phyloP scores from a whole-genome alignment of 176 grass and related monocot species.

The Canna indica region DNA sequence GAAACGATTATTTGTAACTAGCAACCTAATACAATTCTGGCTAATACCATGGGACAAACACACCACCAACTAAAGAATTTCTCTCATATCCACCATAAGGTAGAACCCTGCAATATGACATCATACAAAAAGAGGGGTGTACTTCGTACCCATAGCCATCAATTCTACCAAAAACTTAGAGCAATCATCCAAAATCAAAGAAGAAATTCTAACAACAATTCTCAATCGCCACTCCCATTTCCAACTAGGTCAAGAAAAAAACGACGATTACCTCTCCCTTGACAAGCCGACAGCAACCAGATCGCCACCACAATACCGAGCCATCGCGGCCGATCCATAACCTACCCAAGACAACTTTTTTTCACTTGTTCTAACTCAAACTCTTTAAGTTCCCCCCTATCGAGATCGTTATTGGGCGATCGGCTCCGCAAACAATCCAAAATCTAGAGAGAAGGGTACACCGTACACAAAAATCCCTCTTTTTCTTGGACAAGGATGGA shows the following conservation, averaged over 20 bases:
- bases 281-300: slow-evolving; percentile 34
- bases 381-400: too few relatives aligned
- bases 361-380: not conserved
- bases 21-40: not conserved
- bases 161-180: not conserved
- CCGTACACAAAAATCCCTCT: too few relatives aligned
- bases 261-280: slow-evolving; percentile 35
- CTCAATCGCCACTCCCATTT: not conserved
- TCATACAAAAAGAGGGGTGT: not conserved
- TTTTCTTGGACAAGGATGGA: too few relatives aligned
- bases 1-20: not conserved
- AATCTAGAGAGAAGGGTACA: not conserved
- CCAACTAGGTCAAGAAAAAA: not conserved
- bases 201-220: not conserved
- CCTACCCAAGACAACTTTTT: not conserved
- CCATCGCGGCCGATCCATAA: slow-evolving; percentile 35
- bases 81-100: not conserved
- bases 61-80: not conserved
- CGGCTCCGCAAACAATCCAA: not conserved
- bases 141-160: not conserved
- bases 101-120: too few relatives aligned
- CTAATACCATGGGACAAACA: not conserved
- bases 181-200: not conserved
- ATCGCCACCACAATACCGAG: slow-evolving; percentile 31
- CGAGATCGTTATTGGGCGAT: not conserved